Evolutionary conservation across 225 moss, liverwort and hornwort species (phyloP).

Genomic region (Bryoerythrophyllum caledonicum): DNA sequence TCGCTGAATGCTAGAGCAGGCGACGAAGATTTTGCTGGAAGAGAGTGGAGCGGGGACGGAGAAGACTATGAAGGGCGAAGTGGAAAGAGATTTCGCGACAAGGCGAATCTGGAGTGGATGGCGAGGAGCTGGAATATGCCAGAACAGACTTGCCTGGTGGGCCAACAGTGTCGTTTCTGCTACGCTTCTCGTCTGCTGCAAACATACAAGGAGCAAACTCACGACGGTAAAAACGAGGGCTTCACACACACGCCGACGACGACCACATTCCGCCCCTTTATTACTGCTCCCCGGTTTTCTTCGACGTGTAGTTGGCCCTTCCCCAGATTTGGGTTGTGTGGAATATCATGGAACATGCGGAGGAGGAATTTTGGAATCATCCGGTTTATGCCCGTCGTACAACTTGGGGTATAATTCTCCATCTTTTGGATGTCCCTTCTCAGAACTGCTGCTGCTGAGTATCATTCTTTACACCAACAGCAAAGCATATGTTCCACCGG

Average conservation of each 20-base stretch:
- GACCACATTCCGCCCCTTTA: conserved; percentile 33
- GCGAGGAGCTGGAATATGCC: conserved; percentile 56
- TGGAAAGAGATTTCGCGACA: conserved; percentile 45
- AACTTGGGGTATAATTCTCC: background rate
- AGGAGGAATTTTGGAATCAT: conserved; percentile 13
- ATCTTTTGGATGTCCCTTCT: background rate
- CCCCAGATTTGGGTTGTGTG: background rate
- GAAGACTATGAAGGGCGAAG: background rate
- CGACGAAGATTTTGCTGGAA: background rate
- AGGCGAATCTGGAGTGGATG: conserved; percentile 49
- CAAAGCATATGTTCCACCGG: background rate
- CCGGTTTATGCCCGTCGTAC: background rate
- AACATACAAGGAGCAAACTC: no score
- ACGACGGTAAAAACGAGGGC: no score
- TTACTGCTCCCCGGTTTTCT: conserved; percentile 12
- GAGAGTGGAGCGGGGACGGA: background rate
- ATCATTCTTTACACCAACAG: background rate
- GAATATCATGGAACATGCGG: conserved; percentile 24
- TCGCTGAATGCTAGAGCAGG: background rate
- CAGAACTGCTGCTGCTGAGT: background rate
- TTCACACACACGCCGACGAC: conserved; percentile 15
- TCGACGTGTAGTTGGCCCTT: background rate
- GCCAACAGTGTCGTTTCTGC: conserved; percentile 44
- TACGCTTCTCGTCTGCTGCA: conserved; percentile 17
- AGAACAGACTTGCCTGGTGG: conserved; percentile 9